Percentiles rank a stretch among this genome's conserved stretches.
Evolutionary conservation across 495 filamentous ascomycete genomes (phyloP).

Genomic region (Pyrenopolyporus hunteri): DNA sequence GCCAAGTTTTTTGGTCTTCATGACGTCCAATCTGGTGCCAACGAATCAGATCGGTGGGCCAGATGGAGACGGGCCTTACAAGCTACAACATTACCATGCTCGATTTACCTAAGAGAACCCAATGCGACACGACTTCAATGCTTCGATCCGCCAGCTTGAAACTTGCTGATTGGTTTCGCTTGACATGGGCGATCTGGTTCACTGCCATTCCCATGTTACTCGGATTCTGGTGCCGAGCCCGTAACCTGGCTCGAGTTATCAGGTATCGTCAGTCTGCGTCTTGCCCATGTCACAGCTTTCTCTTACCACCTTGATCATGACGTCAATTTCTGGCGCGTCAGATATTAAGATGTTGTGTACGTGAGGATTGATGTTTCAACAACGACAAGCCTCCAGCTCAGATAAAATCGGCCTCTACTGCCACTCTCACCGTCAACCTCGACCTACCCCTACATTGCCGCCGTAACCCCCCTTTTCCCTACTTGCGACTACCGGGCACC

Average conservation of each 20-base stretch:
- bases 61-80: constrained; percentile 6
- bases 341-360: constrained; percentile 1
- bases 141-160: constrained; percentile 2
- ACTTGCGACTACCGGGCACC: not conserved
- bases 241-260: constrained; percentile 12
- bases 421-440: not conserved
- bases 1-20: constrained; percentile 24
- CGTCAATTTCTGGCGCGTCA: constrained; percentile 14
- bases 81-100: constrained; percentile 11
- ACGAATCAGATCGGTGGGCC: constrained; percentile 11
- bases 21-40: constrained; percentile 16
- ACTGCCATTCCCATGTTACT: constrained; percentile 4
- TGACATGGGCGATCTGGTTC: not conserved
- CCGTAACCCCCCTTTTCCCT: not conserved
- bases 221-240: not conserved
- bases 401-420: too few species aligned
- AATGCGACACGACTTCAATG: constrained; percentile 20
- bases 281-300: constrained; percentile 17
- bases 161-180: constrained; percentile 23
- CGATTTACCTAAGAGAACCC: constrained; percentile 17
- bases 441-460: not conserved
- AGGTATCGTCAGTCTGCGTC: not conserved
- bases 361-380: not conserved
- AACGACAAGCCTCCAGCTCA: too few species aligned
- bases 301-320: constrained; percentile 21